These are phyloP conservation scores for Collybia nuda DNA, from an alignment of 768 basidiomycete genomes.

Conservation along the genomic window DNA sequence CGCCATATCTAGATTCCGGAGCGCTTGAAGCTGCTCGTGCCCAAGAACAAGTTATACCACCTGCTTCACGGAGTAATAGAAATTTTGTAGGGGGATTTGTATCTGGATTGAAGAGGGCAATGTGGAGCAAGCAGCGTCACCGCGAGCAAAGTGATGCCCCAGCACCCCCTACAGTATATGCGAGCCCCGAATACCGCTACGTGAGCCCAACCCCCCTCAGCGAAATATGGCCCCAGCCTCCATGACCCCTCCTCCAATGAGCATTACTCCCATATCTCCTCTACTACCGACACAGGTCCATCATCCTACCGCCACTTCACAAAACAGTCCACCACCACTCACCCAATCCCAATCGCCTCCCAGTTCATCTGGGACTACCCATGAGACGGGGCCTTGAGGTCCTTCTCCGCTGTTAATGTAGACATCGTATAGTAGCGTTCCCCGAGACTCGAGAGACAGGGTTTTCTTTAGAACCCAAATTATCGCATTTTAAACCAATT, in stretches of 20 bases:
- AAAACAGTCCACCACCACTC: neutral
- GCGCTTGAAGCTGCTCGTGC: neutral
- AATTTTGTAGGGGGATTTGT: slow-evolving; percentile 9
- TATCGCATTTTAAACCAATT: neutral
- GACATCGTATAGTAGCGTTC: neutral
- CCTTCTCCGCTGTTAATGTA: too few relatives aligned
- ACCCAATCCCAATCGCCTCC: too few relatives aligned
- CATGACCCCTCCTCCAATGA: neutral
- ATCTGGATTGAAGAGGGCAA: slow-evolving; percentile 10
- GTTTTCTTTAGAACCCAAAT: neutral
- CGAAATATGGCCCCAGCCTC: neutral
- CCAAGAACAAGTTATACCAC: neutral
- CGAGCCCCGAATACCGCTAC: neutral
- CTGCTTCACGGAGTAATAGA: slow-evolving; percentile 1
- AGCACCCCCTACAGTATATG: neutral
- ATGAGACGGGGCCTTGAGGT: too few relatives aligned
- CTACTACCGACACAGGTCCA: neutral
- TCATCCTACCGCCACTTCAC: neutral
- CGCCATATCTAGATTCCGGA: slow-evolving; percentile 8
- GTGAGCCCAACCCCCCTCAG: neutral
- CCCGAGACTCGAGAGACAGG: neutral
- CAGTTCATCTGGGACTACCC: too few relatives aligned
- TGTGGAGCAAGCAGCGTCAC: slow-evolving; percentile 2
- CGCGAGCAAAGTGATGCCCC: slow-evolving; percentile 2
- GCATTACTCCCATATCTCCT: neutral